Base-by-base conservation (phyloP, 2,329 filamentous ascomycete species). In the Chaetomiaceae sp. region DNA sequence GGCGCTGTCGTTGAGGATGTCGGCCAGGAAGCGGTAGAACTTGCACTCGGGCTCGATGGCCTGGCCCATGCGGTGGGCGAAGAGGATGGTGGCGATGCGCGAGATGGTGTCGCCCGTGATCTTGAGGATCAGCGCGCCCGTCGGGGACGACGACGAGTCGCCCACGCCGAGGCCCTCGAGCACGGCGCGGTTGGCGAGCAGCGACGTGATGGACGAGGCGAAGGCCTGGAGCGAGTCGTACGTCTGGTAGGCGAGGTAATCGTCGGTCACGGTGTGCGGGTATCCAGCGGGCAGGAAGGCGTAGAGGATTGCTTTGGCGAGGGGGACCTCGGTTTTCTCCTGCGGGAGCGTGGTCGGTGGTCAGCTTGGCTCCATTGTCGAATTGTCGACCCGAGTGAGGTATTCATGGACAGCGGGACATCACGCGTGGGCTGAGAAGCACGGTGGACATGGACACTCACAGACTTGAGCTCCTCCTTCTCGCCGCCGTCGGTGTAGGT, bases 41-140 rank as follows among this genome's bases (percentile, higher is more conserved):
- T 96, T 96, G 73, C 89, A 92, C 67, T 96, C 90, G 2, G 90
- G 89, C 68, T 95, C 90, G 43, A 96, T 86, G 29, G 87, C 81
- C 41, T 87, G 87, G 33, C 90, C 90, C 54, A 92, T 84, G 38
- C 82, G 79, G 67, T 95, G 85, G 1, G 90, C 91, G 67, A 96
- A 95, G 9, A 89, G 69, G 55, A 96, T 95, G 0, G 90, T 96
- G 1, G 89, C 88, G 23, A 95, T 72, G 6, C 90, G 82, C 8
- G 89, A 90, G 56, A 87, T 86, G 46, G 85, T 87, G 60, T 94
- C 88, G 59, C 94, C 89, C 9, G 94, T 73, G 57, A 95, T 86
- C 27, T 88, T 89, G 46, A 96, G 80, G 10, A 96, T 80, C 36
- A 96, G 77, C 1, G 90, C 90, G 10, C 83, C 82, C 0, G 90